These are phyloP conservation scores for Trifolium subterraneum DNA, from an alignment of 306 rosid genomes.

Conservation along the genomic window DNA sequence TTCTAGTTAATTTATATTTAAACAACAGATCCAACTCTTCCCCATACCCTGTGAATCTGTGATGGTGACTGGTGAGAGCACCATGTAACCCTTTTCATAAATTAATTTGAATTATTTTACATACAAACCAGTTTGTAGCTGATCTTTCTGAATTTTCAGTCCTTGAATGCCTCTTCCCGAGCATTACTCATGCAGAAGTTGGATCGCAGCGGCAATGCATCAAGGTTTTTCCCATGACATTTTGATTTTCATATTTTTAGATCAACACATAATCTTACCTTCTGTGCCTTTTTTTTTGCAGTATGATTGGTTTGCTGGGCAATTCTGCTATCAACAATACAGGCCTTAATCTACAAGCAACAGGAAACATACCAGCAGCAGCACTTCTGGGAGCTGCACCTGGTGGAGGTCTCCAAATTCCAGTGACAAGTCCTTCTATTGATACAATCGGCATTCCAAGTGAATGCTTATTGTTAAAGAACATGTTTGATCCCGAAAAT, in stretches of 20 bases:
- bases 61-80: neutral
- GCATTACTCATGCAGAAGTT: slow-evolving; percentile 94
- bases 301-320: slow-evolving; percentile 67
- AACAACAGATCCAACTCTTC: slow-evolving; percentile 12
- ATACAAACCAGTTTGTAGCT: slow-evolving; percentile 18
- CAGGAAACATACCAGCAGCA: slow-evolving; percentile 37
- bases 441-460: slow-evolving; percentile 86
- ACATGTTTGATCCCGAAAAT: slow-evolving; percentile 89
- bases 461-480: slow-evolving; percentile 79
- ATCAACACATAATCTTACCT: slow-evolving; percentile 39
- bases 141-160: slow-evolving; percentile 59
- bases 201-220: slow-evolving; percentile 83
- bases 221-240: slow-evolving; percentile 60
- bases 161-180: slow-evolving; percentile 83
- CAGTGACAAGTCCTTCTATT: slow-evolving; percentile 52
- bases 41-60: neutral
- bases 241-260: slow-evolving; percentile 31
- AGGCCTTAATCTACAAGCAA: slow-evolving; percentile 54
- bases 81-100: neutral
- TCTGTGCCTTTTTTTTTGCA: slow-evolving; percentile 46
- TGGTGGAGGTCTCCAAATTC: slow-evolving; percentile 67
- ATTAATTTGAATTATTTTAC: slow-evolving; percentile 15
- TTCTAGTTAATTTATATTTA: slow-evolving; percentile 5
- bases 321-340: slow-evolving; percentile 56
- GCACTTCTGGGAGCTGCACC: slow-evolving; percentile 55